Evolutionary conservation across 345 rosid species (phyloP).

Genomic region (Trapa bicornis): DNA sequence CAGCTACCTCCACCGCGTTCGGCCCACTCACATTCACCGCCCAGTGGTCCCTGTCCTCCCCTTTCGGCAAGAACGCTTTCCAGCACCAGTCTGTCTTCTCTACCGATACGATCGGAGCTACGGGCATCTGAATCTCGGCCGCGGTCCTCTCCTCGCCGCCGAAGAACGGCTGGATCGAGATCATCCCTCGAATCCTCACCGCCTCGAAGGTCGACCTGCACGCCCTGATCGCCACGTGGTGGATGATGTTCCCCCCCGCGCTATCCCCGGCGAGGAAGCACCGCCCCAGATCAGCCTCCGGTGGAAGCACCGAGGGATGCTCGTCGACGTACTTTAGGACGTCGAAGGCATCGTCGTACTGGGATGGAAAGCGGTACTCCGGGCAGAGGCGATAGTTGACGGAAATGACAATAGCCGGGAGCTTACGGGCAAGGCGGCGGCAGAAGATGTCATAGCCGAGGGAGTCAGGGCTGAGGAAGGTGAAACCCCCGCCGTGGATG

Average conservation of each 20-base stretch:
- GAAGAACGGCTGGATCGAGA: slow-evolving; percentile 32
- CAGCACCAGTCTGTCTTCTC: too few species aligned
- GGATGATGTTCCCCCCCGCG: slow-evolving; percentile 73
- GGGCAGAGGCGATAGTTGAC: slow-evolving; percentile 70
- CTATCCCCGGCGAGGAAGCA: slow-evolving; percentile 69
- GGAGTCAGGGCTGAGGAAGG: slow-evolving; percentile 40
- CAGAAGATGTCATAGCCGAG: slow-evolving; percentile 40
- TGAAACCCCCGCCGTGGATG: slow-evolving; percentile 85
- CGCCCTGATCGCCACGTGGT: slow-evolving; percentile 44
- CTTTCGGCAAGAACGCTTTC: too few species aligned
- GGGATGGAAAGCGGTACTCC: slow-evolving; percentile 59
- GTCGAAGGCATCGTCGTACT: slow-evolving; percentile 67
- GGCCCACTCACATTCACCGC: too few species aligned
- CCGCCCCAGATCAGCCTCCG: slow-evolving; percentile 38
- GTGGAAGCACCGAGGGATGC: slow-evolving; percentile 25
- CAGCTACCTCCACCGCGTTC: slow-evolving; percentile 17
- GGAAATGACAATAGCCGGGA: slow-evolving; percentile 50
- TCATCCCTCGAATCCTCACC: slow-evolving; percentile 29
- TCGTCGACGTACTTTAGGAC: slow-evolving; percentile 38
- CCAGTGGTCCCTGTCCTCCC: too few species aligned
- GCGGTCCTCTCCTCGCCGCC: too few species aligned
- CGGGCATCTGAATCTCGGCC: too few species aligned
- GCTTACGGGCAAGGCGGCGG: slow-evolving; percentile 39
- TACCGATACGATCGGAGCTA: too few species aligned
- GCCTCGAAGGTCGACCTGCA: slow-evolving; percentile 12